phyloP scores from a whole-genome alignment of 1,284 basidiomycete species.

The Cystobasidiaceae sp. region DNA sequence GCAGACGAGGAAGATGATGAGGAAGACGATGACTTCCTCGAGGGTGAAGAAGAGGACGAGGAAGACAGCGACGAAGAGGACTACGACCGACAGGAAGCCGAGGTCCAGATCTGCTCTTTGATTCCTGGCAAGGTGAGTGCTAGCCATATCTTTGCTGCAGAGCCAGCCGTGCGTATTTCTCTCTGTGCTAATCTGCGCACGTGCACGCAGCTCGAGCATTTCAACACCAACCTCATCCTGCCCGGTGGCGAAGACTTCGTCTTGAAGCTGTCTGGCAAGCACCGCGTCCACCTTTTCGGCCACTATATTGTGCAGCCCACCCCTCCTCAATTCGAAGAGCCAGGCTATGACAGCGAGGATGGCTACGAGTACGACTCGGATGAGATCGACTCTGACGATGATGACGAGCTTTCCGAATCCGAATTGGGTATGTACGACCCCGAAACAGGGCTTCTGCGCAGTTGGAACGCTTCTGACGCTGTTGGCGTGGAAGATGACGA shows the following conservation, averaged over 20 bases:
- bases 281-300: slow-evolving; percentile 71
- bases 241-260: slow-evolving; percentile 43
- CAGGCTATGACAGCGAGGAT: slow-evolving; percentile 23
- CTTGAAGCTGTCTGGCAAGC: slow-evolving; percentile 66
- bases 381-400: slow-evolving; percentile 53
- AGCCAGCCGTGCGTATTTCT: too few species aligned
- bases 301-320: slow-evolving; percentile 66
- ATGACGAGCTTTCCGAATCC: slow-evolving; percentile 51
- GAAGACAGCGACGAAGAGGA: slow-evolving; percentile 52
- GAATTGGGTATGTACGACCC: slow-evolving; percentile 30
- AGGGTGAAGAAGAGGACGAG: slow-evolving; percentile 55
- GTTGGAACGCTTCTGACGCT: slow-evolving; percentile 42
- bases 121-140: slow-evolving; percentile 51
- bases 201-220: slow-evolving; percentile 83
- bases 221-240: slow-evolving; percentile 55
- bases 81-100: slow-evolving; percentile 50
- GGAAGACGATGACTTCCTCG: slow-evolving; percentile 45
- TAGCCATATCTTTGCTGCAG: too few species aligned
- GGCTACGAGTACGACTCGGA: slow-evolving; percentile 47
- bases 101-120: slow-evolving; percentile 50
- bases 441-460: slow-evolving; percentile 42
- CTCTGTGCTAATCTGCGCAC: too few species aligned
- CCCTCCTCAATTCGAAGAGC: slow-evolving; percentile 34
- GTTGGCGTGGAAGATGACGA: slow-evolving; percentile 37
- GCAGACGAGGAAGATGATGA: slow-evolving; percentile 45